Percentiles rank a stretch among this genome's conserved stretches.
Evolutionary conservation across 805 yeast species (phyloP).

Genomic region (Candida piceae): DNA sequence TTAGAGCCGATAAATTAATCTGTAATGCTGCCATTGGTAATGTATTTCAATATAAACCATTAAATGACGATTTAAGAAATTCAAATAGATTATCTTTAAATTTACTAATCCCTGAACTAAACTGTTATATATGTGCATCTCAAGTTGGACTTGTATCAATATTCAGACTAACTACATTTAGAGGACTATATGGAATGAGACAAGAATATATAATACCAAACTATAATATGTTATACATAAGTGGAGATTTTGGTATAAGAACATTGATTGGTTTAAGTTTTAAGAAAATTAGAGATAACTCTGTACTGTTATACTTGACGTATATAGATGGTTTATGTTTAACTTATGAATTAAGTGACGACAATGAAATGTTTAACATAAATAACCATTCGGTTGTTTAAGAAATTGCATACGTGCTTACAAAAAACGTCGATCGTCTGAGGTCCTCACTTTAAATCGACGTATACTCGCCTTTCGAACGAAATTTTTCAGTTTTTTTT

Average conservation of each 20-base stretch:
- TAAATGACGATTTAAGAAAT: constrained; percentile 30
- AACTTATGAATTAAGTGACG: constrained; percentile 18
- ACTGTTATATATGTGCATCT: constrained; percentile 37
- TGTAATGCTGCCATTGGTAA: constrained; percentile 43
- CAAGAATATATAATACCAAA: constrained; percentile 40
- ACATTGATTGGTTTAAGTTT: constrained; percentile 23
- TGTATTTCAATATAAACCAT: constrained; percentile 33
- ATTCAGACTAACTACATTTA: constrained; percentile 36
- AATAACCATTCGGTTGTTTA: no score
- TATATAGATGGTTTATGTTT: constrained; percentile 25
- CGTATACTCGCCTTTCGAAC: no score
- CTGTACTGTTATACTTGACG: constrained; percentile 17
- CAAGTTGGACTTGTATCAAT: constrained; percentile 40
- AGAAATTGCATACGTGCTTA: no score
- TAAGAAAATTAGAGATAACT: constrained; percentile 6
- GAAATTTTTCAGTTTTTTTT: no score
- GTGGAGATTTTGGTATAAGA: constrained; percentile 17
- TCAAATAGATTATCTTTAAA: constrained; percentile 28
- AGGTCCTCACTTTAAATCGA: neutral
- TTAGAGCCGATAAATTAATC: constrained; percentile 39
- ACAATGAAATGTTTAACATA: no score
- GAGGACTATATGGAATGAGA: constrained; percentile 38
- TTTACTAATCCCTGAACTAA: constrained; percentile 34
- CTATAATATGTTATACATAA: constrained; percentile 15
- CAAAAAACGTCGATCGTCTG: no score